A percentile compares a stretch with the other conserved stretches of the same genome.
phyloP scores from a whole-genome alignment of 352 stramenopile genomes.

The Pythium chondricola region DNA sequence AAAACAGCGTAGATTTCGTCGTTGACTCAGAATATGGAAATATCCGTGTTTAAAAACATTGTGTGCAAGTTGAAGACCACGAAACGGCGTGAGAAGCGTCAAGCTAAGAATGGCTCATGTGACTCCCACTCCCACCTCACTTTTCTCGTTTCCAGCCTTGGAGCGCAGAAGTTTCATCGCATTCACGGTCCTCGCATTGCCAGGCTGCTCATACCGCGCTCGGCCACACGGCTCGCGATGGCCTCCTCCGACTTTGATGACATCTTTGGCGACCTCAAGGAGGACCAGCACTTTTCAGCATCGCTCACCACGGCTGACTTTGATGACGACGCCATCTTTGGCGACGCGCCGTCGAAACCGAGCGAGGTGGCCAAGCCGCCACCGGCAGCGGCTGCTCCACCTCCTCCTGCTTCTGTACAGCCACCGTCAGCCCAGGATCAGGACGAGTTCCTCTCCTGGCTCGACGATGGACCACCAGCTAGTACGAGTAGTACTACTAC shows the following conservation, averaged over 20 bases:
- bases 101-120: background rate
- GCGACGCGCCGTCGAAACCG: conserved; percentile 17
- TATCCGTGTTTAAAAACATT: too few species aligned
- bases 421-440: too few species aligned
- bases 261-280: conserved; percentile 73
- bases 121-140: background rate
- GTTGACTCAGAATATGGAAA: too few species aligned
- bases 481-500: background rate
- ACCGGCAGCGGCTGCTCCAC: background rate
- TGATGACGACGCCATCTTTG: conserved; percentile 53
- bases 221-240: too few species aligned
- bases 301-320: conserved; percentile 31
- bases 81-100: conserved; percentile 2
- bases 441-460: conserved; percentile 78
- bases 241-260: conserved; percentile 67
- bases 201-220: too few species aligned
- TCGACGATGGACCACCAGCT: conserved; percentile 39
- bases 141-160: too few species aligned
- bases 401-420: too few species aligned
- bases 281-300: conserved; percentile 40
- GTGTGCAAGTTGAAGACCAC: too few species aligned
- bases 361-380: background rate
- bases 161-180: too few species aligned
- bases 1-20: background rate
- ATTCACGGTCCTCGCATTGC: too few species aligned